Evolutionary conservation across 2,329 filamentous ascomycete species (phyloP).

Genomic region (Rhynchosporium graminicola): DNA sequence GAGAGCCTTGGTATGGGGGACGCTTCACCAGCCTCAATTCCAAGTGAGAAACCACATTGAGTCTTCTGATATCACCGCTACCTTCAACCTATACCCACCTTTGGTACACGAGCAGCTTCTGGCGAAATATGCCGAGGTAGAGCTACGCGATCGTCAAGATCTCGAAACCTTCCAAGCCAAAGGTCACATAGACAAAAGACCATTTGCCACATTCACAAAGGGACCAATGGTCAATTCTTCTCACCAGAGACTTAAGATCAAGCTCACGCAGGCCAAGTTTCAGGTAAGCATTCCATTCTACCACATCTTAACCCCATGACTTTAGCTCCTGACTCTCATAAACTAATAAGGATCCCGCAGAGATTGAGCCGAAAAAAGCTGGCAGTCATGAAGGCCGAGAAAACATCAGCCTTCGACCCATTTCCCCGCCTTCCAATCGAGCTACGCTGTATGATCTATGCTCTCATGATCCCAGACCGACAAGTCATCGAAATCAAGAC

Average conservation of each 20-base stretch:
- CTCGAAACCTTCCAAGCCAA: too few species aligned
- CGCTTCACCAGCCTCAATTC: too few species aligned
- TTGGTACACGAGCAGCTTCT: too few species aligned
- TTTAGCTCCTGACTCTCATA: too few species aligned
- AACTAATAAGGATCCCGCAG: neutral
- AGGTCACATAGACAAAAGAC: neutral
- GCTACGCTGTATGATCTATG: conserved; percentile 5
- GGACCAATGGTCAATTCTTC: conserved; percentile 3
- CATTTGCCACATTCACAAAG: neutral
- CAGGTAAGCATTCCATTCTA: neutral
- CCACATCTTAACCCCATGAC: neutral
- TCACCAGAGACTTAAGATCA: neutral
- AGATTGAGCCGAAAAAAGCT: neutral
- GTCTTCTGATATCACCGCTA: too few species aligned
- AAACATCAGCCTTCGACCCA: neutral
- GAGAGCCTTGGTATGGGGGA: too few species aligned
- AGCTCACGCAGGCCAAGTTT: neutral
- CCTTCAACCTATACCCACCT: too few species aligned
- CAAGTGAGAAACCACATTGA: too few species aligned
- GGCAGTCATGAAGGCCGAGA: neutral
- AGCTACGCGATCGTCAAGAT: too few species aligned
- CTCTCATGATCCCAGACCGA: conserved; percentile 6
- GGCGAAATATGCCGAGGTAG: too few species aligned
- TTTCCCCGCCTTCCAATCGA: neutral
- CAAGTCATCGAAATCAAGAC: conserved; percentile 2